Conservation (phyloP, 1,139 yeast species). For the Geotrichum bryndzae region DNA sequence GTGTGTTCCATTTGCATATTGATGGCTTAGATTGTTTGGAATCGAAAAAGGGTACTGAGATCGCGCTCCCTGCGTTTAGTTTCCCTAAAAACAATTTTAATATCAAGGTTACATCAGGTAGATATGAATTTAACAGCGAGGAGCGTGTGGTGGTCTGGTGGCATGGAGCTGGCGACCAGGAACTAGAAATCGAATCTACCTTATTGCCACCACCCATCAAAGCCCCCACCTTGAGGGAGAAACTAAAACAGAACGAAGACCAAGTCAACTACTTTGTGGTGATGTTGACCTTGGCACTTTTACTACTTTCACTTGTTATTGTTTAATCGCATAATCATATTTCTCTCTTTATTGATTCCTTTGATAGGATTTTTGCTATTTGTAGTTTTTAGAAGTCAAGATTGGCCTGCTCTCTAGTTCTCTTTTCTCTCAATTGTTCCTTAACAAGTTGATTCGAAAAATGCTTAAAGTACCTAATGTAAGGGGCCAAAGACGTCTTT, state of each 20-base stretch:
- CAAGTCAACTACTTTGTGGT: neutral
- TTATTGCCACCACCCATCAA: neutral
- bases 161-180: slow-evolving; percentile 45
- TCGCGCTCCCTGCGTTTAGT: slow-evolving; percentile 66
- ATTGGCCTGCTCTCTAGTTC: slow-evolving; percentile 22
- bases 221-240: neutral
- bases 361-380: neutral
- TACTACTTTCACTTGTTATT: neutral
- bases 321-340: neutral
- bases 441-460: slow-evolving; percentile 56
- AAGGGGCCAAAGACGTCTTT: slow-evolving; percentile 67
- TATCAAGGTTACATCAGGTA: slow-evolving; percentile 50
- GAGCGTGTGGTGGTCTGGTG: slow-evolving; percentile 65
- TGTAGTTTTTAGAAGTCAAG: slow-evolving; percentile 23
- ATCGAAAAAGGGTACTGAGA: slow-evolving; percentile 41
- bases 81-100: slow-evolving; percentile 42
- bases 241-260: neutral
- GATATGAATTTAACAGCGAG: slow-evolving; percentile 45
- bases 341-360: neutral
- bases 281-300: neutral
- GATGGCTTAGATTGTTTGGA: slow-evolving; percentile 21
- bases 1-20: slow-evolving; percentile 47
- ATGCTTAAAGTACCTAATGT: slow-evolving; percentile 60
- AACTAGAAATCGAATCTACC: slow-evolving; percentile 19
- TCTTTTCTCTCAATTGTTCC: slow-evolving; percentile 40